Conservation (phyloP, 148 eudicot species). For the Tetragonia tetragonoides region DNA sequence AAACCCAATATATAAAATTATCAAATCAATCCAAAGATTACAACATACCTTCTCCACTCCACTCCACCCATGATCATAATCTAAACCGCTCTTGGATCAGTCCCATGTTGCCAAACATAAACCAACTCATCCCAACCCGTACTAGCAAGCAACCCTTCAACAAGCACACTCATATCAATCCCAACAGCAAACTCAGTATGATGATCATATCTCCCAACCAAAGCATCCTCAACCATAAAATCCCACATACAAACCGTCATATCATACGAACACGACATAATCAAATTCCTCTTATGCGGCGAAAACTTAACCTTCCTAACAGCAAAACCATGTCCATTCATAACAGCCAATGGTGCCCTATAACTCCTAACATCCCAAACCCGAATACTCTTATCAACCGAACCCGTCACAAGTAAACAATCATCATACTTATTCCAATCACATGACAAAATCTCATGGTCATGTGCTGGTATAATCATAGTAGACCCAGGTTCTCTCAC, state of each 20-base stretch:
- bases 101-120: constrained; percentile 94
- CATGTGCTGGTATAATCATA: constrained; percentile 89
- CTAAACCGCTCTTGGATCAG: constrained; percentile 79
- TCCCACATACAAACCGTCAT: constrained; percentile 81
- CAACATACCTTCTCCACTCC: constrained; percentile 12
- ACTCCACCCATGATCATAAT: too few species aligned
- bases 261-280: constrained; percentile 85
- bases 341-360: constrained; percentile 67
- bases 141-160: constrained; percentile 89
- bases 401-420: constrained; percentile 66
- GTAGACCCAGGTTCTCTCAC: constrained; percentile 93
- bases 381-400: constrained; percentile 79
- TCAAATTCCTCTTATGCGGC: constrained; percentile 68
- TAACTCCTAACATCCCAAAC: constrained; percentile 91
- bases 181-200: constrained; percentile 97
- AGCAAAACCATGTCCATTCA: constrained; percentile 76
- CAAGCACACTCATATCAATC: constrained; percentile 96
- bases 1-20: not conserved
- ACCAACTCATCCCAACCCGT: constrained; percentile 99
- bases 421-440: constrained; percentile 98
- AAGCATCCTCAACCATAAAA: too few species aligned
- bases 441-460: constrained; percentile 72
- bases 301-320: constrained; percentile 75
- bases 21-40: not conserved
- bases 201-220: constrained; percentile 54